Evolutionary conservation across 1,139 yeast species (phyloP), one percentile per base, ranked within the genome.

Genomic region (Sugiyamaella japonica): DNA sequence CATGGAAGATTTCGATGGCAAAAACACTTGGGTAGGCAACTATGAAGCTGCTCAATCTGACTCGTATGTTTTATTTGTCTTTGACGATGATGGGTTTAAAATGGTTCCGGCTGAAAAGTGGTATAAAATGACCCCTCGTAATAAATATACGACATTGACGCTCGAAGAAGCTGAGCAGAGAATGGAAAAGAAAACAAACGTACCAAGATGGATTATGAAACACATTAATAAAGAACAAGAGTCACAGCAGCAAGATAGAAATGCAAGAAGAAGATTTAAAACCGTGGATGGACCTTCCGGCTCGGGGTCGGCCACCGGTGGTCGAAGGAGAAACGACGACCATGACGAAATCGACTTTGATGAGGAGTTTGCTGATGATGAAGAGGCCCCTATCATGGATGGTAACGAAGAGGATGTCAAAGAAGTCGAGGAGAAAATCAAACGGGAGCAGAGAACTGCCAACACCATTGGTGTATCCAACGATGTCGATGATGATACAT

Each of bases 351-450:
- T 91, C 63, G 99, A 93, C 73, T 95, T 80, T 66, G 97, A 93
- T 62, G 99, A 93, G 69, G 98, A 91, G 69, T 93, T 93, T 72
- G 98, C 96, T 20, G 99, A 93, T 71, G 99, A 93, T 70, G 99
- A 93, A 73, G 99, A 93, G 70, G 98, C 98, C 1, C 99, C 99
- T 29, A 88, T 91, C 57, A 84, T 93, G 80, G 99, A 93, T 66
- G 98, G 97, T 50, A 90, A 91, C 57, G 99, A 93, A 67, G 95
- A 89, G 66, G 99, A 93, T 67, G 88, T 89, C 68, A 90, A 87
- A 69, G 87, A 90, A 62, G 87, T 91, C 40, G 97, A 93, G 70
- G 82, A 81, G 61, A 86, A 90, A 65, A 86, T 93, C 68, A 93
- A 91, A 72, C 85, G 82, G 63, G 98, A 93, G 71, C 90, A 89